Conservation (phyloP, 805 yeast genomes). For the Starmerella stigmatis region DNA sequence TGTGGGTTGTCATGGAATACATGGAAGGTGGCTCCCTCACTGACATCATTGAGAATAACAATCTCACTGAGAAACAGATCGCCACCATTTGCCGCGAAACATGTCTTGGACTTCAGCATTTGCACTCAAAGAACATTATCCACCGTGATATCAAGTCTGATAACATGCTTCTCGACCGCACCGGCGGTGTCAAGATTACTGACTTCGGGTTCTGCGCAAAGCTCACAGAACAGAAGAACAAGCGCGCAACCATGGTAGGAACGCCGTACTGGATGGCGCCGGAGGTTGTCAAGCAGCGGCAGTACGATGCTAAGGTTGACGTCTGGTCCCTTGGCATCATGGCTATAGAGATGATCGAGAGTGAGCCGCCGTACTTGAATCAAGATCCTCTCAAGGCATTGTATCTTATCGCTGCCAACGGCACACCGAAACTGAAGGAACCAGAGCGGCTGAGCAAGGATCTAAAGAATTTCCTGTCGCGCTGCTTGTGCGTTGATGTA, state of each 20-base stretch:
- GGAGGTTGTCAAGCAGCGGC: conserved; percentile 69
- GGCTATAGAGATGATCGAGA: conserved; percentile 82
- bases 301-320: conserved; percentile 72
- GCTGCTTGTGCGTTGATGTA: conserved; percentile 90
- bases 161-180: conserved; percentile 71
- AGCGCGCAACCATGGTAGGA: conserved; percentile 79
- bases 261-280: conserved; percentile 92
- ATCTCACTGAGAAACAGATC: conserved; percentile 74
- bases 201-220: conserved; percentile 87
- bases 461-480: conserved; percentile 75
- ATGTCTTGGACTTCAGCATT: conserved; percentile 77
- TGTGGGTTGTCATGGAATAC: conserved; percentile 99
- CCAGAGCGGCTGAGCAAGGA: conserved; percentile 62
- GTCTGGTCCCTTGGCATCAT: conserved; percentile 77
- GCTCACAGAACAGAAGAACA: conserved; percentile 58
- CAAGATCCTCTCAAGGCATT: conserved; percentile 71
- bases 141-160: conserved; percentile 97
- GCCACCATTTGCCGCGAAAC: conserved; percentile 87
- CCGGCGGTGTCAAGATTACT: conserved; percentile 83
- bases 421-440: conserved; percentile 63
- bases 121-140: conserved; percentile 85
- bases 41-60: conserved; percentile 86
- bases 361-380: conserved; percentile 74
- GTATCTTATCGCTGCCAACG: conserved; percentile 67
- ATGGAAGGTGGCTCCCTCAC: conserved; percentile 99